Conservation (phyloP, 2,329 filamentous ascomycete genomes). For the Ilyonectria robusta region DNA sequence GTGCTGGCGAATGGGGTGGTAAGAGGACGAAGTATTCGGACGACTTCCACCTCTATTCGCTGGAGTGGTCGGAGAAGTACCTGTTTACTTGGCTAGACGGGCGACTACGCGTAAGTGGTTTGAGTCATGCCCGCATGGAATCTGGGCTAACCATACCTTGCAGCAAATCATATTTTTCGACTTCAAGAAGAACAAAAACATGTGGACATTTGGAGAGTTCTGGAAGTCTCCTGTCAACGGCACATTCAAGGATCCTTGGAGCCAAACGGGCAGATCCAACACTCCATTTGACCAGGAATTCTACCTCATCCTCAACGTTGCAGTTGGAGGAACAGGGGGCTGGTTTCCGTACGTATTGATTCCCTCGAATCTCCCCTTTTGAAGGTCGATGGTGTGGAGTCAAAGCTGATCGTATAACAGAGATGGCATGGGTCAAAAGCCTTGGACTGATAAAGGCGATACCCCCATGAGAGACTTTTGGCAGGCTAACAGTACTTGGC, state of each 20-base stretch:
- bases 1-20: constrained; percentile 48
- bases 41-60: constrained; percentile 63
- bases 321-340: constrained; percentile 62
- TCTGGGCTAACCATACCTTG: not conserved
- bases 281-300: constrained; percentile 66
- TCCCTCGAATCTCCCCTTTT: not conserved
- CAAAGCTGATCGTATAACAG: not conserved
- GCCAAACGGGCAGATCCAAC: constrained; percentile 52
- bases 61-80: constrained; percentile 67
- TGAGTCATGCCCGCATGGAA: not conserved
- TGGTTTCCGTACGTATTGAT: constrained; percentile 57
- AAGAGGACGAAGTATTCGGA: constrained; percentile 54
- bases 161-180: constrained; percentile 46
- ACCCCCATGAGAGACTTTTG: constrained; percentile 59
- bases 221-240: constrained; percentile 55
- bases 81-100: constrained; percentile 67
- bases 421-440: constrained; percentile 54
- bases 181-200: constrained; percentile 53
- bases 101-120: constrained; percentile 53
- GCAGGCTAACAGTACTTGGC: constrained; percentile 56
- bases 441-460: constrained; percentile 59
- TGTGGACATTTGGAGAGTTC: constrained; percentile 56
- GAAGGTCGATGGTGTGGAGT: not conserved
- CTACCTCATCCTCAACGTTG: constrained; percentile 65
- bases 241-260: constrained; percentile 60